phyloP scores from a whole-genome alignment of 345 rosid genomes.

The Pistacia vera region DNA sequence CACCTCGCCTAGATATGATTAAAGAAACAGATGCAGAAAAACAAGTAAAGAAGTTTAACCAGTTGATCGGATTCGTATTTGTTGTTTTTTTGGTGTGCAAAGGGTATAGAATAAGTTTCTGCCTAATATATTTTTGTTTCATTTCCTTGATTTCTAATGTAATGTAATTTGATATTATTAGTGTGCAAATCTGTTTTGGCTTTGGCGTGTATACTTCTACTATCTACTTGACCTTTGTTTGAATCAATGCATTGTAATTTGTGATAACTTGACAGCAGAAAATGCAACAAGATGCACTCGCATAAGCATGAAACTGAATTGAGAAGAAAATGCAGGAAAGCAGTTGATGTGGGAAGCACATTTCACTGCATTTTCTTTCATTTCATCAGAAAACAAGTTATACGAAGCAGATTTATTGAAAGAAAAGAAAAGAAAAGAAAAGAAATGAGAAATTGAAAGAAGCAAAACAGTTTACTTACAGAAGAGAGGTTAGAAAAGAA shows the following conservation, averaged over 20 bases:
- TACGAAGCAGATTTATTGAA: not conserved
- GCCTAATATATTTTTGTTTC: constrained; percentile 11
- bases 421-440: constrained; percentile 4
- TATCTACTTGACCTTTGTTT: not conserved
- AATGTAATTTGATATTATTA: constrained; percentile 41
- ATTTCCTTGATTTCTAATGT: constrained; percentile 47
- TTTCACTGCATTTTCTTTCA: not conserved
- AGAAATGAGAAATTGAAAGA: not conserved
- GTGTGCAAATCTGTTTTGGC: constrained; percentile 52
- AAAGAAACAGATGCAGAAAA: constrained; percentile 24
- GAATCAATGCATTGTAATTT: constrained; percentile 12
- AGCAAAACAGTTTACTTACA: constrained; percentile 23
- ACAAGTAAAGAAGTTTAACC: constrained; percentile 51
- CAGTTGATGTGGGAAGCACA: not conserved
- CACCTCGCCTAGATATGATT: constrained; percentile 56
- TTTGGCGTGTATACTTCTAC: constrained; percentile 47
- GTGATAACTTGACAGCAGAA: constrained; percentile 17
- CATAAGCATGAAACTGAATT: not conserved
- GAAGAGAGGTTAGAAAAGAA: constrained; percentile 4
- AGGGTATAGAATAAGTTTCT: constrained; percentile 56
- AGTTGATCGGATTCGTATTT: constrained; percentile 42
- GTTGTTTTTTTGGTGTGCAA: constrained; percentile 44
- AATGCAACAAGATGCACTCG: not conserved
- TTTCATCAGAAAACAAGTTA: not conserved
- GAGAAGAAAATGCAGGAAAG: constrained; percentile 6